Evolutionary conservation across 768 basidiomycete species (phyloP).

Genomic region (Chiua virens): DNA sequence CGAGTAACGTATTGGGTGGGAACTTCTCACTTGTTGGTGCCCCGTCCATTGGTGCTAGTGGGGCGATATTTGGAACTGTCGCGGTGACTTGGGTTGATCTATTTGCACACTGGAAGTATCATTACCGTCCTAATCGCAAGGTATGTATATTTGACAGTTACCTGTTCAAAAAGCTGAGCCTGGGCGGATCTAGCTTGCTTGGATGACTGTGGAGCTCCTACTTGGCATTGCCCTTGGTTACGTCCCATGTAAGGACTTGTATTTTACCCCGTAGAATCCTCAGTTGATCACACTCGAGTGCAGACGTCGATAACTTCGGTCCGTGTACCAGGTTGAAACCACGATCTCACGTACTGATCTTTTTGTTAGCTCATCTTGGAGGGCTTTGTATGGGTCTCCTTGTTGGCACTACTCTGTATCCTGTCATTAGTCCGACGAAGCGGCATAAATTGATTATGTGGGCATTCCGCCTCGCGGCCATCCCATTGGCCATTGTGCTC

Average conservation of each 20-base stretch:
- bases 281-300: slow-evolving; percentile 17
- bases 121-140: slow-evolving; percentile 78
- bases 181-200: slow-evolving; percentile 55
- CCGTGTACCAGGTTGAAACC: slow-evolving; percentile 18
- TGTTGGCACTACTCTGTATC: slow-evolving; percentile 81
- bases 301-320: slow-evolving; percentile 92
- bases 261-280: neutral
- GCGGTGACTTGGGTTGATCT: slow-evolving; percentile 89
- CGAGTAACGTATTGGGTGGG: slow-evolving; percentile 83
- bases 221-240: slow-evolving; percentile 85
- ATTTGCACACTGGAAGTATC: slow-evolving; percentile 88
- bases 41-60: slow-evolving; percentile 90
- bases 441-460: slow-evolving; percentile 73
- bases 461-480: slow-evolving; percentile 67
- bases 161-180: neutral
- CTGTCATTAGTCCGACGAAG: slow-evolving; percentile 79
- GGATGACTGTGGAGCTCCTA: slow-evolving; percentile 84
- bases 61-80: slow-evolving; percentile 87
- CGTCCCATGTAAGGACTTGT: slow-evolving; percentile 64
- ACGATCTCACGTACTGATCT: neutral
- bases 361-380: slow-evolving; percentile 73
- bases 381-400: slow-evolving; percentile 85
- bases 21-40: slow-evolving; percentile 89
- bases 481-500: slow-evolving; percentile 74
- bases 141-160: slow-evolving; percentile 36